Evolutionary conservation across 106 monocot genomes (phyloP).

Genomic region (Amphibolis antarctica): DNA sequence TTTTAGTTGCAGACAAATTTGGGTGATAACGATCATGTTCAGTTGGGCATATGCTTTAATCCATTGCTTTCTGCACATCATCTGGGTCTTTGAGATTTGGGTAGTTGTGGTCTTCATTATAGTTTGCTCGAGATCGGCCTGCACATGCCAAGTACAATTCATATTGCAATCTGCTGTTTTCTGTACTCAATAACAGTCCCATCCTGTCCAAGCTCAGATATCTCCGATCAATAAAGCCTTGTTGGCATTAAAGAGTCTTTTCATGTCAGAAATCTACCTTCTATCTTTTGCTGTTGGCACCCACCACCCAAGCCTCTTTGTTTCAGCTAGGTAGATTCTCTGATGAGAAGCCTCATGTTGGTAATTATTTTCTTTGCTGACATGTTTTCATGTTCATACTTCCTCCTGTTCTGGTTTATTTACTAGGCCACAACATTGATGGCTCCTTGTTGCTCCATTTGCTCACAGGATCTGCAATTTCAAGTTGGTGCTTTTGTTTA

Average conservation of each 20-base stretch:
- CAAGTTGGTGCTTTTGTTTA: not conserved
- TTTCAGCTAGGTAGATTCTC: not conserved
- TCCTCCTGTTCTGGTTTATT: not conserved
- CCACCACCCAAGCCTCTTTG: slow-evolving; percentile 4
- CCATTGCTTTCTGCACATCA: too few relatives aligned
- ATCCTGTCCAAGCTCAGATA: not conserved
- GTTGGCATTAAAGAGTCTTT: too few relatives aligned
- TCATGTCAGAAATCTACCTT: not conserved
- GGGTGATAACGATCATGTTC: too few relatives aligned
- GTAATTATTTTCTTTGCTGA: not conserved
- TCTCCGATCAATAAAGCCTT: not conserved
- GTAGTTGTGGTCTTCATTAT: too few relatives aligned
- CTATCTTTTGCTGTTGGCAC: slow-evolving; percentile 8
- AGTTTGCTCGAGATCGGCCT: too few relatives aligned
- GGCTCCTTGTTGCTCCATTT: too few relatives aligned
- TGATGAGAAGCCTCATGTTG: not conserved
- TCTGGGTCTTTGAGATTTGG: too few relatives aligned
- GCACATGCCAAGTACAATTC: too few relatives aligned
- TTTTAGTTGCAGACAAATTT: too few relatives aligned
- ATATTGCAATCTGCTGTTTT: not conserved
- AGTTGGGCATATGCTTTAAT: too few relatives aligned
- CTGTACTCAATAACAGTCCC: not conserved
- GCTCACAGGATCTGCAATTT: not conserved
- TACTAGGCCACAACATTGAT: not conserved
- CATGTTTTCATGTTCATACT: not conserved